Evolutionary conservation across 345 rosid genomes (phyloP), one percentile per base, ranked within the genome.

Genomic region (Salix viminalis): DNA sequence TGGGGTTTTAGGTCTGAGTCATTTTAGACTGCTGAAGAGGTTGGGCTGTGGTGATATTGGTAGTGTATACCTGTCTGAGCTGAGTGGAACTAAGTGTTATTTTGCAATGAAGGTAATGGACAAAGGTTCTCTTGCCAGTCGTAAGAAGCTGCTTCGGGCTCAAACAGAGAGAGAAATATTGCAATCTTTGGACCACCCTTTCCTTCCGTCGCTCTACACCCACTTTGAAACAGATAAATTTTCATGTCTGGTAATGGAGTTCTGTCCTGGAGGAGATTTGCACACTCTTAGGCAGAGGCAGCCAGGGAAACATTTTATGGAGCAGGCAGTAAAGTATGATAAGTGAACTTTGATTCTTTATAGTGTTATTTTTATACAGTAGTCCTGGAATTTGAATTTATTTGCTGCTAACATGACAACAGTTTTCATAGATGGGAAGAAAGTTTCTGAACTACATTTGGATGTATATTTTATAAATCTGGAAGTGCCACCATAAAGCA

Each of bases 81-180:
- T 94, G 81, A 89, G 89, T 73, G 98, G 98, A 83, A 94, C 92
- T 0, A 92, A 86, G 78, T 88, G 98, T 82, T 85, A 87, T 82
- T 92, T 94, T 80, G 98, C 97, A 5, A 92, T 90, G 97, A 94
- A 94, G 85, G 98, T 94, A 39, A 94, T 94, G 98, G 98, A 94
- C 77, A 92, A 94, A 87, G 91, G 91, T 50, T 90, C 97, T 77
- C 86, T 94, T 73, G 98, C 94, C 0, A 87, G 91, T 71, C 94
- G 97, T 48, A 92, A 94, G 85, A 94, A 92, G 89, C 89, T 94
- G 72, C 93, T 91, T 79, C 88, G 98, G 30, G 98, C 96, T 76
- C 98, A 94, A 78, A 94, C 97, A 19, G 98, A 94, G 75, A 86
- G 96, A 85, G 98, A 92, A 85, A 94, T 94, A 65, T 83, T 94